Conservation (phyloP, 257 asterid genomes). For the Solanum commersonii region DNA sequence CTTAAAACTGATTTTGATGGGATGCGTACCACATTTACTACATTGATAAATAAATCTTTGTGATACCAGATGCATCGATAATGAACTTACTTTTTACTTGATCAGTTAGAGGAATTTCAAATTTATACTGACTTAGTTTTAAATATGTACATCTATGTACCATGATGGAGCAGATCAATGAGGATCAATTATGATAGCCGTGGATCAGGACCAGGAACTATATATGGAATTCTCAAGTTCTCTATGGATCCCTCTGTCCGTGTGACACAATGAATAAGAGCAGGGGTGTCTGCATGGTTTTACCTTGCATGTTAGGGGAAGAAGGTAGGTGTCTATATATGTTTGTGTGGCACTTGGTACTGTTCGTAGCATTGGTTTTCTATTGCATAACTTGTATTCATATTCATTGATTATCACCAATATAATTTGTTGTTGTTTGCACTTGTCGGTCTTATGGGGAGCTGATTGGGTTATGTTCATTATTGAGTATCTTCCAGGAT, state of each 20-base stretch:
- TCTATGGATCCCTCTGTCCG: background rate
- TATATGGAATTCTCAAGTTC: background rate
- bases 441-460: background rate
- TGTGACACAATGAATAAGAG: background rate
- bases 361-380: background rate
- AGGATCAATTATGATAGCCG: background rate
- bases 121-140: too few species aligned
- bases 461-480: background rate
- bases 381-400: background rate
- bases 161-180: background rate
- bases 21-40: too few species aligned
- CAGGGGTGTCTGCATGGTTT: background rate
- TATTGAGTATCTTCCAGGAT: too few species aligned
- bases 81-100: too few species aligned
- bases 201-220: background rate
- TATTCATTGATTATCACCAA: background rate
- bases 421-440: background rate
- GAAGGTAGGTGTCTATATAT: background rate
- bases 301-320: background rate
- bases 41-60: too few species aligned
- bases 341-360: background rate
- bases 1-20: too few species aligned
- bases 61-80: too few species aligned
- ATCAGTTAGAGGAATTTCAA: too few species aligned
- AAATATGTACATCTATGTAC: too few species aligned